Base-by-base conservation (phyloP, 2,329 filamentous ascomycete genomes). In the Bipolaris victoriae region DNA sequence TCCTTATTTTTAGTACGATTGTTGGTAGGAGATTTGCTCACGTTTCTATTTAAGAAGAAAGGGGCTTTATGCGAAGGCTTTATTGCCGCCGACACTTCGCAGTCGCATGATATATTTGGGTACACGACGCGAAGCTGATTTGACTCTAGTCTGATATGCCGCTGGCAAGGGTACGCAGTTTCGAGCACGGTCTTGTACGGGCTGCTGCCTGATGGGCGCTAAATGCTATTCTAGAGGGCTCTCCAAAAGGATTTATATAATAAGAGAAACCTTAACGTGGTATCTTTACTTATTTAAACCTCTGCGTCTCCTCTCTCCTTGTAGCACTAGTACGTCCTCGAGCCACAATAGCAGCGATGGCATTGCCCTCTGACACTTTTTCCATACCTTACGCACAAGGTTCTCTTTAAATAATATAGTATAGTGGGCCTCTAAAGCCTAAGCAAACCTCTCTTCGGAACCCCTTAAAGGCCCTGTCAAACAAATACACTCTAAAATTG, bases 251-350 rank as follows among this genome's bases (percentile, higher is more conserved):
- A 44, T 55, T 61, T 2, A 33, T 10, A 47, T 33, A 16, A 35
- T 41, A 55, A 31, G 22, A 36, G 39, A 47, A 29, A 47, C 13
- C 55, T 53, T 40, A 49, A 52, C 43, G 49, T 57, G 44, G 49
- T 46, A 48, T 24, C 40, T 55, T 62, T 35, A 37, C 50, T 50
- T 62, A 60, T 52, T 62, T 62, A 62, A 60, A 59, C 31, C 31
- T 44, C 60, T 55, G 18, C 37, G 15, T 49, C 40, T 49, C 47
- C 57, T 39, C 45, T 45, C 52, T 60, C 44, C 47, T 57, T 20
- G 18, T 26, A 57, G 10, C 44, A 49, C 53, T 15, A 57, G 35
- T 22, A 49, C 45, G 29, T 22, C 29, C 45, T 51, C 9, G 33
- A 56, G 58, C 49, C 18, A 50, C 39, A 16, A 50, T 31, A 57